These are phyloP conservation scores for Saccharomycopsis sp. DNA, from an alignment of 805 yeast genomes.

Conservation along the genomic window DNA sequence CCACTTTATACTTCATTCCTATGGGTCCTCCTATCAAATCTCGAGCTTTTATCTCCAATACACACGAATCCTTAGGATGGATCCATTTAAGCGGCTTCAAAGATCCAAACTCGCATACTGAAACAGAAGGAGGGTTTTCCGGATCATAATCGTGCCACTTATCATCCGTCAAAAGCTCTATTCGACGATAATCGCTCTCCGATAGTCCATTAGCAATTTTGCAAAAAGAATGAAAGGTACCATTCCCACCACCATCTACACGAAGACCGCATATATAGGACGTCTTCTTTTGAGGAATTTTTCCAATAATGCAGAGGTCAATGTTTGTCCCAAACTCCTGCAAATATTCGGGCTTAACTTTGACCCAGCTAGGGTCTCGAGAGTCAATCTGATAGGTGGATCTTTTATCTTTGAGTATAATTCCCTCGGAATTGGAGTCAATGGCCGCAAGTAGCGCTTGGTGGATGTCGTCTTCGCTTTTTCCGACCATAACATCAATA, in stretches of 20 bases:
- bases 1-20: conserved; percentile 47
- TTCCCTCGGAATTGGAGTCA: conserved; percentile 66
- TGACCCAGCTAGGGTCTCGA: conserved; percentile 67
- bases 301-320: conserved; percentile 76
- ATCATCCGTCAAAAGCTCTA: conserved; percentile 49
- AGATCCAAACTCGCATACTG: conserved; percentile 46
- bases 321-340: conserved; percentile 81
- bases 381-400: conserved; percentile 56
- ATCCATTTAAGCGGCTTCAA: conserved; percentile 71
- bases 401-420: conserved; percentile 61
- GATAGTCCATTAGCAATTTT: conserved; percentile 82
- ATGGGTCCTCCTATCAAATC: conserved; percentile 49
- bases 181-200: conserved; percentile 48
- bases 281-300: conserved; percentile 60
- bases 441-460: conserved; percentile 52
- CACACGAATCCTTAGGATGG: conserved; percentile 67
- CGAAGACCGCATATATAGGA: conserved; percentile 70
- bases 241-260: conserved; percentile 30
- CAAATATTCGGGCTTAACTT: conserved; percentile 86
- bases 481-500: conserved; percentile 35
- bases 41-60: conserved; percentile 78
- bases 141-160: conserved; percentile 49
- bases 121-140: conserved; percentile 34
- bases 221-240: conserved; percentile 56
- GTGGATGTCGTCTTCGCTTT: conserved; percentile 46